Base-by-base conservation (phyloP, 352 stramenopile genomes). In the Phytophthora rubi region DNA sequence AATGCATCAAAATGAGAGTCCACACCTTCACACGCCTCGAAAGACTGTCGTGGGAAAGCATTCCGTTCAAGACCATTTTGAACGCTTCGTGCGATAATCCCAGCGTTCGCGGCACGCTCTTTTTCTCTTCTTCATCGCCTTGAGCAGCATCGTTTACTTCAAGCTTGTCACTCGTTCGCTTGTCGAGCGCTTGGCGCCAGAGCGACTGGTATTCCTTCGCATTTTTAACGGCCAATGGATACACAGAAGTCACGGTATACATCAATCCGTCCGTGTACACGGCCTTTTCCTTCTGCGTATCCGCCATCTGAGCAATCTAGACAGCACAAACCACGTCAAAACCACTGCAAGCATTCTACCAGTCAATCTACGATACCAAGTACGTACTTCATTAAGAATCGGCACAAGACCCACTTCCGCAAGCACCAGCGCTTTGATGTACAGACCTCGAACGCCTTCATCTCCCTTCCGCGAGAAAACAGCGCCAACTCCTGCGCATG, bases 391-490 rank as follows among this genome's bases (percentile, higher is more conserved):
- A 56, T 87, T 89, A 5, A 81, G 67, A 54, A 90, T 79, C 3
- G 71, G 21, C 0, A 82, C 64, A 52, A 92, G 68, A 0, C 82
- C 82, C 5, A 83, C 60, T 65, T 90, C 70, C 5, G 79, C 77
- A 3, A 92, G 64, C 35, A 92, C 67, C 0, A 88, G 63, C 8
- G 71, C 70, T 37, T 89, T 86, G 15, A 89, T 75, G 45, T 83
- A 81, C 16, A 87, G 65, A 32, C 73, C 56, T 21, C 77, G 72
- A 44, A 90, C 28, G 3, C 76, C 62, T 63, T 73, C 54, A 42
- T 85, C 71, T 45, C 80, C 62, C 21, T 90, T 89, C 6, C 80
- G 77, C 2, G 80, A 85, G 37, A 92, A 89, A n/a, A 90, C 65
- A 2, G 71, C 55, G 4, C 79, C 65, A 57, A 86, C 35, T n/a